Evolutionary conservation across 139 green algal species (phyloP).

Genomic region (Gonium pectorale): DNA sequence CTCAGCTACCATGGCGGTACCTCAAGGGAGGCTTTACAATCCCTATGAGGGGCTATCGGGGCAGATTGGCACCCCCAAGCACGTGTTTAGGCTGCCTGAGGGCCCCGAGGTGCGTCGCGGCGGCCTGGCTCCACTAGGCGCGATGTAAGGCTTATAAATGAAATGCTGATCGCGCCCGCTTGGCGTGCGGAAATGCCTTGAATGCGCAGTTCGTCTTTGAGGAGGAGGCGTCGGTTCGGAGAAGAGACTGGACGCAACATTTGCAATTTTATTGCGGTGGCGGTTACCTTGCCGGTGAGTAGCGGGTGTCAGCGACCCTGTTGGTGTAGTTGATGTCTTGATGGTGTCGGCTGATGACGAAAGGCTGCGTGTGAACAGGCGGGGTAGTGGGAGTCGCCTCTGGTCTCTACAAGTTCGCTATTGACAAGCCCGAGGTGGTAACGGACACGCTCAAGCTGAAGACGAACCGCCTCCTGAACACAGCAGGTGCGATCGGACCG

Average conservation of each 20-base stretch:
- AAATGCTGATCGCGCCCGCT: neutral
- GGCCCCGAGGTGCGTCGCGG: slow-evolving; percentile 75
- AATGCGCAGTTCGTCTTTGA: slow-evolving; percentile 93
- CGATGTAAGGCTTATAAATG: neutral
- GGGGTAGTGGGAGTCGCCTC: slow-evolving; percentile 50
- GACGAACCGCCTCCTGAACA: slow-evolving; percentile 85
- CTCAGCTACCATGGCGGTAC: neutral
- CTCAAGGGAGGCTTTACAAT: slow-evolving; percentile 50
- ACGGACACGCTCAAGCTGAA: slow-evolving; percentile 60
- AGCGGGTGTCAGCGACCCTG: neutral
- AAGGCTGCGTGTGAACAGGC: slow-evolving; percentile 28
- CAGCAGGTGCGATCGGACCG: slow-evolving; percentile 69
- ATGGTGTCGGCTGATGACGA: slow-evolving; percentile 25
- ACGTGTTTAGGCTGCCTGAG: slow-evolving; percentile 73
- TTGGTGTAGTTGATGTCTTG: neutral
- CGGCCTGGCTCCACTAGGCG: neutral
- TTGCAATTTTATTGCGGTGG: slow-evolving; percentile 92
- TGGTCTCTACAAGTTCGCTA: slow-evolving; percentile 53
- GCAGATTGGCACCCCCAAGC: slow-evolving; percentile 49
- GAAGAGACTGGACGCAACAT: slow-evolving; percentile 88
- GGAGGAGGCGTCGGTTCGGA: slow-evolving; percentile 82
- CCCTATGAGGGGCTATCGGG: slow-evolving; percentile 58
- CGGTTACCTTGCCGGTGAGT: slow-evolving; percentile 83
- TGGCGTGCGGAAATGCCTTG: slow-evolving; percentile 75
- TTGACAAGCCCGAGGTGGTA: slow-evolving; percentile 47